A percentile compares a stretch with the other conserved stretches of the same genome.
phyloP scores from a whole-genome alignment of 1,284 basidiomycete species.

The Ceratobasidium sp. region DNA sequence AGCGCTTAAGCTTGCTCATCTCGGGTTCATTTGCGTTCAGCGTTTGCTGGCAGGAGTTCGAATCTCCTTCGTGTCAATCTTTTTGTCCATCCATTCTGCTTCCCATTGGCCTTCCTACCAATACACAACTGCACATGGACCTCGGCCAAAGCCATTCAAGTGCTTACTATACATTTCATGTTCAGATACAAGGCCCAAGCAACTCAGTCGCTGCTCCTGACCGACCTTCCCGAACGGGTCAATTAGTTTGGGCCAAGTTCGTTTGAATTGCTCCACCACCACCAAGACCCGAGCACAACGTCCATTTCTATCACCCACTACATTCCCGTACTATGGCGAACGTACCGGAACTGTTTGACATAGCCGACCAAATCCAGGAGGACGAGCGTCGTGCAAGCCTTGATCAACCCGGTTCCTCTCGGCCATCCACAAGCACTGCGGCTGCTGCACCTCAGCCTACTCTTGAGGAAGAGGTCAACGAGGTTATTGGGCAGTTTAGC shows the following conservation, averaged over 20 bases:
- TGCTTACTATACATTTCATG: neutral
- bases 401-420: conserved; percentile 39
- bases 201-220: neutral
- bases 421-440: conserved; percentile 43
- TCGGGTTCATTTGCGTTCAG: conserved; percentile 31
- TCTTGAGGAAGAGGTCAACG: conserved; percentile 84
- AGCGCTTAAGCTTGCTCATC: conserved; percentile 20
- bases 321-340: conserved; percentile 14
- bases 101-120: no score
- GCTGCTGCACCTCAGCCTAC: conserved; percentile 58
- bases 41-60: conserved; percentile 21
- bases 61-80: conserved; percentile 34
- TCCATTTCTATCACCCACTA: neutral
- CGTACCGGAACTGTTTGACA: conserved; percentile 34
- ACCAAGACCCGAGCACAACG: neutral
- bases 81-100: no score
- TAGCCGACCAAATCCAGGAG: conserved; percentile 29
- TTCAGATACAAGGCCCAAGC: neutral
- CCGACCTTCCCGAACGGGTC: neutral
- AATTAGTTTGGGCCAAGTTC: neutral
- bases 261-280: neutral
- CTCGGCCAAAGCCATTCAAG: neutral
- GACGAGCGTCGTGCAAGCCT: conserved; percentile 35
- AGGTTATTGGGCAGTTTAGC: conserved; percentile 84
- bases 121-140: neutral